Evolutionary conservation across 1,139 yeast genomes (phyloP), one percentile per base, ranked within the genome.

Genomic region (Protomyces arabidopsidicola): DNA sequence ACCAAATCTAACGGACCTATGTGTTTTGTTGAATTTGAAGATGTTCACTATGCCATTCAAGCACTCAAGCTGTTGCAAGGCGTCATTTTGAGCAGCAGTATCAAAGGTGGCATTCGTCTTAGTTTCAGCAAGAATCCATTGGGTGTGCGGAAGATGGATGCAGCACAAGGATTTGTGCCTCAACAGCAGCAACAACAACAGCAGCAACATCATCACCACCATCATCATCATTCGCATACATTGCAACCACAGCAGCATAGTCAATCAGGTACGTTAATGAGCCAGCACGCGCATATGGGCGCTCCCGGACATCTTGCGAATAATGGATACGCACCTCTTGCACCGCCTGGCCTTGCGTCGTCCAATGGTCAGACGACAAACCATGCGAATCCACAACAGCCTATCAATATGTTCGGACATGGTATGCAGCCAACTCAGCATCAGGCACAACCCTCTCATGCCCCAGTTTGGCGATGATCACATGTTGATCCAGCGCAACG

Each of bases 11-110:
- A 78, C 68, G 98, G 98, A 1, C 98, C 98, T 63, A 93, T 93
- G 98, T 93, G 98, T 76, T 93, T 93, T 81, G 98, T 93, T 65
- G 98, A 93, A 77, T 93, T 93, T 78, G 98, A 93, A 70, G 97
- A 91, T 74, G 96, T 93, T 59, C 86, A 88, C 1, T 89, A 84
- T 75, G 98, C 98, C 2, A 90, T 98, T 0, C 81, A 90, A 70
- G 97, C 98, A 0, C 80, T 93, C 68, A 96, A 96, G 45, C 97
- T 90, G 75, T 78, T 93, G 64, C 93, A 93, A 73, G 98, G 98
- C 16, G 82, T 93, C 69, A 88, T 87, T 14, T 80, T 83, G 65
- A 84, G 84, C 68, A 88, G 87, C 69, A 73, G 78, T 42, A 80
- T 78, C 64, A 91, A 93, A 75, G 98, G 98, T 52, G 98, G 98